These are phyloP conservation scores for Aspergillus glaucus DNA, from an alignment of 2,329 filamentous ascomycete species.

Conservation along the genomic window DNA sequence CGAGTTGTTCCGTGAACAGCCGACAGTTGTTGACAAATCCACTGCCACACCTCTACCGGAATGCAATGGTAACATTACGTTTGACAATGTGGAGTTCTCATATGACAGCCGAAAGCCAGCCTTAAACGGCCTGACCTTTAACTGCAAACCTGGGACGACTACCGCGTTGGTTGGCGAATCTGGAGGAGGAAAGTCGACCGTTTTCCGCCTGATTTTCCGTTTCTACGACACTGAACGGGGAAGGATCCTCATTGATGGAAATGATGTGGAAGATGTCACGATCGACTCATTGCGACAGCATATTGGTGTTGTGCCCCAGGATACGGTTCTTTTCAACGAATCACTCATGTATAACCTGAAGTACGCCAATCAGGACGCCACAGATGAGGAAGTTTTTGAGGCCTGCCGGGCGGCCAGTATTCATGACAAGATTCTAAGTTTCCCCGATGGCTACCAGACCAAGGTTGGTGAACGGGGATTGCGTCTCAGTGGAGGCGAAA, in stretches of 20 bases:
- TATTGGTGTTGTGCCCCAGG: conserved; percentile 95
- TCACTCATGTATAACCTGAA: conserved; percentile 90
- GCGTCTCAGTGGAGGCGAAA: conserved; percentile 82
- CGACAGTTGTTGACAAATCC: conserved; percentile 76
- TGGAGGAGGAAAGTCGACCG: conserved; percentile 91
- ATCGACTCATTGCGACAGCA: conserved; percentile 88
- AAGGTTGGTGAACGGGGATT: conserved; percentile 88
- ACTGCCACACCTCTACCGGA: conserved; percentile 56
- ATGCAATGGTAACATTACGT: conserved; percentile 76
- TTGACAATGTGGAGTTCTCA: conserved; percentile 82
- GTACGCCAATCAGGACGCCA: conserved; percentile 76
- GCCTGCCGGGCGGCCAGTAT: conserved; percentile 85
- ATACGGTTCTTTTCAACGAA: conserved; percentile 93
- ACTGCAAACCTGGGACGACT: conserved; percentile 81
- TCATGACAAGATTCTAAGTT: conserved; percentile 83
- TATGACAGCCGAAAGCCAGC: conserved; percentile 85
- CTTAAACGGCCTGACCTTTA: conserved; percentile 75
- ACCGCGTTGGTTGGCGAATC: conserved; percentile 96
- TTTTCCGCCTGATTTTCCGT: conserved; percentile 91
- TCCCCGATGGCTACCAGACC: conserved; percentile 81
- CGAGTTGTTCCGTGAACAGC: conserved; percentile 92
- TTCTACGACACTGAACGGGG: conserved; percentile 86
- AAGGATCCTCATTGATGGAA: conserved; percentile 75
- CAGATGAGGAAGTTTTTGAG: conserved; percentile 72
- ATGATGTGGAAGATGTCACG: conserved; percentile 76